These are phyloP conservation scores for Fusarium sp. DNA, from an alignment of 2,329 filamentous ascomycete genomes.

Conservation along the genomic window DNA sequence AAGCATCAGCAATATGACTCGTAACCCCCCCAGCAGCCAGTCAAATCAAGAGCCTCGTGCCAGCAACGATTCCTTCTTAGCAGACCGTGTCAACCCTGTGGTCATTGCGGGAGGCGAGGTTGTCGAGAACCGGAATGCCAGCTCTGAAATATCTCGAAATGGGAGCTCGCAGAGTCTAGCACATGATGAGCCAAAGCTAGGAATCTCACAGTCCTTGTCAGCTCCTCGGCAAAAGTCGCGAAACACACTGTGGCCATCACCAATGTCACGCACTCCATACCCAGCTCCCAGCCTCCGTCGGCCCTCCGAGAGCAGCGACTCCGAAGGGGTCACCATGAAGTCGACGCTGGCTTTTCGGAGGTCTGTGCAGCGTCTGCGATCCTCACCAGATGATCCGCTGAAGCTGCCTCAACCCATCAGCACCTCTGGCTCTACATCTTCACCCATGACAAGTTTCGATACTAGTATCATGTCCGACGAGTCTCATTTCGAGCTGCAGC, in stretches of 20 bases:
- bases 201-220: slow-evolving; percentile 52
- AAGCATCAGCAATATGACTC: slow-evolving; percentile 59
- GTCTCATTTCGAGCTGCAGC: slow-evolving; percentile 56
- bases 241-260: slow-evolving; percentile 63
- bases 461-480: slow-evolving; percentile 67
- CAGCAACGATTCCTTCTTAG: slow-evolving; percentile 65
- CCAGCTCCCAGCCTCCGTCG: slow-evolving; percentile 46
- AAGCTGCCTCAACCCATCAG: slow-evolving; percentile 64
- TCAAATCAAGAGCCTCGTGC: slow-evolving; percentile 62
- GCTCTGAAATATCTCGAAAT: slow-evolving; percentile 57
- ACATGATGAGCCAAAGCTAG: slow-evolving; percentile 50
- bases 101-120: slow-evolving; percentile 71
- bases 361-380: slow-evolving; percentile 62
- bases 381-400: slow-evolving; percentile 55
- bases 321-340: slow-evolving; percentile 58
- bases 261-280: slow-evolving; percentile 54
- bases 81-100: slow-evolving; percentile 71
- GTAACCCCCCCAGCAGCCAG: slow-evolving; percentile 55
- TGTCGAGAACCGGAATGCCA: slow-evolving; percentile 66
- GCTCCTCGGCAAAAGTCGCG: slow-evolving; percentile 53
- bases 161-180: slow-evolving; percentile 61
- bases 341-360: slow-evolving; percentile 64
- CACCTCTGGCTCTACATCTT: slow-evolving; percentile 54
- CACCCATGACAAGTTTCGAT: slow-evolving; percentile 65
- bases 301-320: slow-evolving; percentile 66